Conservation (phyloP, 2,329 filamentous ascomycete species). For the Alternaria sp. region DNA sequence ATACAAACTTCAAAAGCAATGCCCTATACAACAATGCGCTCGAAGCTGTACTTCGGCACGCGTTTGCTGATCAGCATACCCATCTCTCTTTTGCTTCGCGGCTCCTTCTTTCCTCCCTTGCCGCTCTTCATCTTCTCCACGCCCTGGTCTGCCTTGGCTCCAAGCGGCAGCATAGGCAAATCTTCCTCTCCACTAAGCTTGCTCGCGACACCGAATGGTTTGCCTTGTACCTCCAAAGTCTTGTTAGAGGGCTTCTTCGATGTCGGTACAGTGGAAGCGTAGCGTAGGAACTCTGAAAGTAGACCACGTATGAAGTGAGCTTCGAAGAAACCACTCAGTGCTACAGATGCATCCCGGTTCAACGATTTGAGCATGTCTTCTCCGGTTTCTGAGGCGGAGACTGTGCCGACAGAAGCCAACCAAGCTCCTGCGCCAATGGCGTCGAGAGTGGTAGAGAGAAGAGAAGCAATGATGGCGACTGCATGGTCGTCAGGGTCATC, state of each 20-base stretch:
- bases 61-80: slow-evolving; percentile 79
- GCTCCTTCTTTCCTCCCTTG: slow-evolving; percentile 72
- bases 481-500: slow-evolving; percentile 69
- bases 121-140: slow-evolving; percentile 62
- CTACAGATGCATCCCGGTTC: slow-evolving; percentile 72
- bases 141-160: slow-evolving; percentile 66
- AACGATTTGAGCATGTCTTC: slow-evolving; percentile 71
- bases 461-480: slow-evolving; percentile 72
- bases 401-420: slow-evolving; percentile 61
- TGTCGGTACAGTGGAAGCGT: slow-evolving; percentile 45
- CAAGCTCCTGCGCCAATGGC: slow-evolving; percentile 77
- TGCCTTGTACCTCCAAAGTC: slow-evolving; percentile 52
- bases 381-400: slow-evolving; percentile 60
- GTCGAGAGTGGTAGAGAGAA: slow-evolving; percentile 76
- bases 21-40: slow-evolving; percentile 63
- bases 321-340: slow-evolving; percentile 75
- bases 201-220: slow-evolving; percentile 53
- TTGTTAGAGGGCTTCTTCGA: slow-evolving; percentile 40
- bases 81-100: slow-evolving; percentile 74
- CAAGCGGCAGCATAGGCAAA: slow-evolving; percentile 69
- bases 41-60: slow-evolving; percentile 82
- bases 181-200: slow-evolving; percentile 46
- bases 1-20: slow-evolving; percentile 3
- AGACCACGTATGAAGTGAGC: slow-evolving; percentile 69
- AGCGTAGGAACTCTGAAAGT: slow-evolving; percentile 70